Evolutionary conservation across 768 basidiomycete species (phyloP), one percentile per base, ranked within the genome.

Genomic region (Amanita subjunquillea): DNA sequence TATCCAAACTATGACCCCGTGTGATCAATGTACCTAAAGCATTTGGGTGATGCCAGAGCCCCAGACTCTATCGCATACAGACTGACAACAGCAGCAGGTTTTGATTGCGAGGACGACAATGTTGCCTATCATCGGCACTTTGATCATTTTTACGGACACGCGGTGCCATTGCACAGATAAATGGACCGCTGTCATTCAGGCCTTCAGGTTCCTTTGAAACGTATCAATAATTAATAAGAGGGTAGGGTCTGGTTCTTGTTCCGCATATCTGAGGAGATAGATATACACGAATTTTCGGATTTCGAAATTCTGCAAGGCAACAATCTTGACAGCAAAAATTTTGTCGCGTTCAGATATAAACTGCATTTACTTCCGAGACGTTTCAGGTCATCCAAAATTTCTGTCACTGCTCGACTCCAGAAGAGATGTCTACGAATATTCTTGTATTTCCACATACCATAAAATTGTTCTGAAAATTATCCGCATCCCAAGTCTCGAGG

Each of bases 251-350:
- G 96, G 94, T 60, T 96, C 93, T 32, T 84, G 80, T 39, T 89
- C 84, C 47, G 96, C 92, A 67, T 96, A 94, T 54, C 91, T 85
- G 41, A 98, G 73, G 57, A 99, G 84, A 71, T 95, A 99, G 57
- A 98, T 95, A 67, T 97, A 98, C 37, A 98, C 91, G 49, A 98
- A 82, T 69, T 97, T 97, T 55, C 95, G 83, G 60, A 95, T 86
- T 67, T 96, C 92, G 47, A 98, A 81, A 63, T 91, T 90, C 52
- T 83, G 81, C 2, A 91, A 89, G 1, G 91, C 91, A 38, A 98
- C 95, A 60, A 17, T 17, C 17, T 17, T 17, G 17, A 17, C 17
- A 17, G 17, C 17, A 17, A 17, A 17, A 17, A n/a, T n/a, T n/a
- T n/a, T 17, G 17, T 17, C 17, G 17, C 17, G 17, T 17, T 17